phyloP scores from a whole-genome alignment of 805 yeast species.

The Sungouiozyma ichnusensis region DNA sequence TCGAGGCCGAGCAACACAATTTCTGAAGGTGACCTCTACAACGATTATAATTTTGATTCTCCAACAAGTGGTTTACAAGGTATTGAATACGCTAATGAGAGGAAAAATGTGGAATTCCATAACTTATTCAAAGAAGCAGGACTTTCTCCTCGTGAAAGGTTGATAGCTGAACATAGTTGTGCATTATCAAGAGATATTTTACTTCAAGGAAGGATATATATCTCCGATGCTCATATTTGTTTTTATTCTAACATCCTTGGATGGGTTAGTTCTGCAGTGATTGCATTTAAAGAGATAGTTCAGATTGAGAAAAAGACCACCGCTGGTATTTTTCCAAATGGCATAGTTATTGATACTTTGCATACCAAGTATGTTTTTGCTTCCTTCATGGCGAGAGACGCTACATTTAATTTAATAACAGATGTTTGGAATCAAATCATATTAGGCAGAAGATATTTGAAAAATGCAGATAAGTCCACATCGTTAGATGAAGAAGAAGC shows the following conservation, averaged over 20 bases:
- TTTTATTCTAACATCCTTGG: constrained; percentile 64
- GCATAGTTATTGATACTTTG: constrained; percentile 51
- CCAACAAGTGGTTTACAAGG: constrained; percentile 13
- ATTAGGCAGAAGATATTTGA: constrained; percentile 52
- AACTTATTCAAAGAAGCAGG: constrained; percentile 39
- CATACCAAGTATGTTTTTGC: constrained; percentile 60
- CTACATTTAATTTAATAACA: constrained; percentile 41
- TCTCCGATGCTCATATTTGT: constrained; percentile 46
- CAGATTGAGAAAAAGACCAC: constrained; percentile 59
- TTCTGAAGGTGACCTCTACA: constrained; percentile 9
- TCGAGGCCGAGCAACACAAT: constrained; percentile 13
- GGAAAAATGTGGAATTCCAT: constrained; percentile 52
- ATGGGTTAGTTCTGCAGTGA: constrained; percentile 49
- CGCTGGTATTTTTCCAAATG: constrained; percentile 62
- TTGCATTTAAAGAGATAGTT: constrained; percentile 54
- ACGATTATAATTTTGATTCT: constrained; percentile 12
- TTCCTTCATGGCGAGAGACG: constrained; percentile 53
- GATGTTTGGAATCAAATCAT: constrained; percentile 51
- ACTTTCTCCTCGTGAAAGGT: constrained; percentile 38
- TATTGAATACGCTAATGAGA: constrained; percentile 34
- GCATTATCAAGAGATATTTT: constrained; percentile 62
- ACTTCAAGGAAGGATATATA: constrained; percentile 58
- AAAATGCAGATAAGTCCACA: constrained; percentile 15
- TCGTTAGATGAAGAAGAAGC: constrained; percentile 14
- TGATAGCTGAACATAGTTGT: constrained; percentile 55